These are phyloP conservation scores for Mucor plumbeus DNA, from an alignment of 371 early-diverging fungal genomes.

Conservation along the genomic window DNA sequence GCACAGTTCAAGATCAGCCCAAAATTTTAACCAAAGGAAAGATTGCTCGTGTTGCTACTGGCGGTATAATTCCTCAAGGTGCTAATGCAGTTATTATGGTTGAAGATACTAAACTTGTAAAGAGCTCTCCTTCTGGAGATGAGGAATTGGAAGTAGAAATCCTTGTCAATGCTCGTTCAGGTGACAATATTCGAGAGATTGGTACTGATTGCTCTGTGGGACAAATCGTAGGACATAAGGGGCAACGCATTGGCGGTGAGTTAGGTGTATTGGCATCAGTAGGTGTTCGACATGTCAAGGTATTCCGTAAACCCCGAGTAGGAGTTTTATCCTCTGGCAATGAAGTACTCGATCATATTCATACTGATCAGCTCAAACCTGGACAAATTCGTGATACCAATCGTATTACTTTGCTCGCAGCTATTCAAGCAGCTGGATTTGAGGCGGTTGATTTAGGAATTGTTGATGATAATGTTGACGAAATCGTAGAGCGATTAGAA, in stretches of 20 bases:
- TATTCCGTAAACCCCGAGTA: constrained; percentile 72
- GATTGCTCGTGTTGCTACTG: constrained; percentile 85
- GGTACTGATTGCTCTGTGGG: constrained; percentile 79
- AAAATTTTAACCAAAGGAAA: constrained; percentile 55
- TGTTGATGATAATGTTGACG: constrained; percentile 69
- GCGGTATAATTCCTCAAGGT: constrained; percentile 82
- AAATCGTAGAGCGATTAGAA: constrained; percentile 53
- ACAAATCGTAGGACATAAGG: constrained; percentile 59
- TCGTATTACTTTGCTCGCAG: constrained; percentile 76
- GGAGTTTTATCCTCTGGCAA: constrained; percentile 91
- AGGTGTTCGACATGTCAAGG: constrained; percentile 69
- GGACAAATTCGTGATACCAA: constrained; percentile 89
- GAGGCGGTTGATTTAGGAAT: constrained; percentile 79
- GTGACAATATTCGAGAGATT: constrained; percentile 80
- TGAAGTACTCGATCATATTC: constrained; percentile 75
- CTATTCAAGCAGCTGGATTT: constrained; percentile 67
- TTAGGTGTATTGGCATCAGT: constrained; percentile 82
- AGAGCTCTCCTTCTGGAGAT: constrained; percentile 58
- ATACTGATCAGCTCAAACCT: constrained; percentile 47
- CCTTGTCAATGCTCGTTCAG: constrained; percentile 28
- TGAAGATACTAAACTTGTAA: constrained; percentile 80
- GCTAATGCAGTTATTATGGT: constrained; percentile 93
- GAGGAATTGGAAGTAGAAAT: constrained; percentile 71
- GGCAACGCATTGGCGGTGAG: constrained; percentile 68
- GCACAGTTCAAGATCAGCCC: constrained; percentile 8